These are phyloP conservation scores for Trichoderma sp. DNA, from an alignment of 2,329 filamentous ascomycete species.

Conservation along the genomic window DNA sequence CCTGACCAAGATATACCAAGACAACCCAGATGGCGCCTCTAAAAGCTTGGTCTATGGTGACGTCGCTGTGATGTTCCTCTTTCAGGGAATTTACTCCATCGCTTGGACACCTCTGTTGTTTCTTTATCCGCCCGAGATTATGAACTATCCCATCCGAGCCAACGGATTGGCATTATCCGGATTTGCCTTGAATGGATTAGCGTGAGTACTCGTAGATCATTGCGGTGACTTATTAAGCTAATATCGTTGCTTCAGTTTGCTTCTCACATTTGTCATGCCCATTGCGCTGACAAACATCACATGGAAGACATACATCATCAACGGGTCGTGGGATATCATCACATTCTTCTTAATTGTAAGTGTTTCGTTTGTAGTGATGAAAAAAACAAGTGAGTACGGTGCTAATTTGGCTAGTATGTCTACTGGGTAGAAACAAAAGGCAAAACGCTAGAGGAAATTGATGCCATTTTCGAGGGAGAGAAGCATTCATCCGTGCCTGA, in stretches of 20 bases:
- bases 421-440: conserved; percentile 46
- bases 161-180: conserved; percentile 43
- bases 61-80: conserved; percentile 52
- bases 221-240: neutral
- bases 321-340: conserved; percentile 33
- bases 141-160: conserved; percentile 41
- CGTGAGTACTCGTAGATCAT: conserved; percentile 8
- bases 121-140: conserved; percentile 46
- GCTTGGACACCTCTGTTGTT: conserved; percentile 51
- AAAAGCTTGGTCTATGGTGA: conserved; percentile 42
- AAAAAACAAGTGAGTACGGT: neutral
- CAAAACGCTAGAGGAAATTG: conserved; percentile 48
- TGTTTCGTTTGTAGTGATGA: neutral
- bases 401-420: conserved; percentile 22
- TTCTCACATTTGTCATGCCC: conserved; percentile 42
- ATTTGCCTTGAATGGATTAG: conserved; percentile 24
- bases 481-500: conserved; percentile 27
- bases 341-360: conserved; percentile 28
- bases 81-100: conserved; percentile 49
- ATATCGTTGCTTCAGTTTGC: conserved; percentile 40
- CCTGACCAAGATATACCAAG: conserved; percentile 43
- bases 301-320: conserved; percentile 31
- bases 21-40: conserved; percentile 24
- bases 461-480: conserved; percentile 34
- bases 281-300: conserved; percentile 30